Evolutionary conservation across 164 flowering plant genomes (phyloP).

Genomic region (Magnolia sinica): DNA sequence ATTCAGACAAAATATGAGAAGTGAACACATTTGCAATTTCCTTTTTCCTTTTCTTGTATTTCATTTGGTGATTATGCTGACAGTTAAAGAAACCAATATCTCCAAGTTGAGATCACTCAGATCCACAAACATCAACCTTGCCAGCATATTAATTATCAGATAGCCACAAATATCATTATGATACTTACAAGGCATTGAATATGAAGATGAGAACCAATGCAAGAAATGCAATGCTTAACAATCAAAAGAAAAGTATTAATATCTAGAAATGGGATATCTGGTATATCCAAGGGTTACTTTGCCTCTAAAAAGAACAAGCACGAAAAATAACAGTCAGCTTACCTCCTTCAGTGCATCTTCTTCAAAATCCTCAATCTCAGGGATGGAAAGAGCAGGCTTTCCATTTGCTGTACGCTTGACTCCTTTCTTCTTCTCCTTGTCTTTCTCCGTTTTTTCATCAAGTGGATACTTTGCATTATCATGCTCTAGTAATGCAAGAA

Average conservation of each 20-base stretch:
- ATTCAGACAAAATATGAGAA: no score
- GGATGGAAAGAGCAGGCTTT: conserved; percentile 40
- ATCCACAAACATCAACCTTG: no score
- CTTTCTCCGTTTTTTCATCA: conserved; percentile 45
- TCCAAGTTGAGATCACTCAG: no score
- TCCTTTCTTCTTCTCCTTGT: conserved; percentile 79
- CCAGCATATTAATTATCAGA: no score
- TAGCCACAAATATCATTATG: no score
- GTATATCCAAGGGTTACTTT: background rate
- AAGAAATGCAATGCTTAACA: background rate
- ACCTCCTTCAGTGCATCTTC: conserved; percentile 76
- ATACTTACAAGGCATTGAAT: no score
- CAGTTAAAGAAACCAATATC: no score
- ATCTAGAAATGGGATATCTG: background rate
- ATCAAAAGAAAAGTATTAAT: background rate
- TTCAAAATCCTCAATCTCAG: conserved; percentile 76
- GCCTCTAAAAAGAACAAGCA: background rate
- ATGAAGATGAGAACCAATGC: no score
- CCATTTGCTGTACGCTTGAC: conserved; percentile 55
- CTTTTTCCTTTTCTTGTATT: no score
- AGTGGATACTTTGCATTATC: conserved; percentile 96
- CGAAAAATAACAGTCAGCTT: conserved; percentile 5
- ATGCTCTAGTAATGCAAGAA: conserved; percentile 73
- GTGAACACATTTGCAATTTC: no score
- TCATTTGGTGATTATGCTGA: no score